Percentiles rank a stretch among this genome's conserved stretches.
phyloP scores from a whole-genome alignment of 225 moss, liverwort and hornwort genomes.

The Asterella californica region DNA sequence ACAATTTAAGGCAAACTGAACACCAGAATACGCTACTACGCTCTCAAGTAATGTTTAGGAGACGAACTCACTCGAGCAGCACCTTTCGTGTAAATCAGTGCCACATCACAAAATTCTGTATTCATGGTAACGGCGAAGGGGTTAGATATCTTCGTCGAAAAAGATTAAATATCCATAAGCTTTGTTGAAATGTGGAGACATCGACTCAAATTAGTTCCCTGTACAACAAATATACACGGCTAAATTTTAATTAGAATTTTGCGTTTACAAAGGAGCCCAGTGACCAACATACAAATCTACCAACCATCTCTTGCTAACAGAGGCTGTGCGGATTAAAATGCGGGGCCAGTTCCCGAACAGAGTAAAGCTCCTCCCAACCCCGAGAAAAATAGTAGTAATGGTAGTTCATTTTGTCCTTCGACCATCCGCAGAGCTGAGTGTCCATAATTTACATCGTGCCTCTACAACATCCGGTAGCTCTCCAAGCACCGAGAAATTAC shows the following conservation, averaged over 20 bases:
- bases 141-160: no score
- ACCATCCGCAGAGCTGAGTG: not conserved
- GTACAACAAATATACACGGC: not conserved
- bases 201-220: not conserved
- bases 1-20: no score
- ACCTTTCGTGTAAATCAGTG: no score
- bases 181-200: not conserved
- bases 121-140: no score
- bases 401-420: not conserved
- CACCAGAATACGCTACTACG: no score
- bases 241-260: not conserved
- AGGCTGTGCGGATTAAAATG: not conserved
- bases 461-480: slow-evolving; percentile 6
- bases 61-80: no score
- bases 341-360: not conserved
- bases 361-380: not conserved
- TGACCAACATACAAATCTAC: not conserved
- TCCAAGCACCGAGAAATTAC: slow-evolving; percentile 7
- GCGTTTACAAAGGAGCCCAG: not conserved
- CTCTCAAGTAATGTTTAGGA: no score
- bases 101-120: no score
- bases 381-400: not conserved
- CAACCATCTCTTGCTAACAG: not conserved
- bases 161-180: not conserved
- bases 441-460: not conserved